These are phyloP conservation scores for Biscogniauxia sp. DNA, from an alignment of 2,329 filamentous ascomycete species.

Conservation along the genomic window DNA sequence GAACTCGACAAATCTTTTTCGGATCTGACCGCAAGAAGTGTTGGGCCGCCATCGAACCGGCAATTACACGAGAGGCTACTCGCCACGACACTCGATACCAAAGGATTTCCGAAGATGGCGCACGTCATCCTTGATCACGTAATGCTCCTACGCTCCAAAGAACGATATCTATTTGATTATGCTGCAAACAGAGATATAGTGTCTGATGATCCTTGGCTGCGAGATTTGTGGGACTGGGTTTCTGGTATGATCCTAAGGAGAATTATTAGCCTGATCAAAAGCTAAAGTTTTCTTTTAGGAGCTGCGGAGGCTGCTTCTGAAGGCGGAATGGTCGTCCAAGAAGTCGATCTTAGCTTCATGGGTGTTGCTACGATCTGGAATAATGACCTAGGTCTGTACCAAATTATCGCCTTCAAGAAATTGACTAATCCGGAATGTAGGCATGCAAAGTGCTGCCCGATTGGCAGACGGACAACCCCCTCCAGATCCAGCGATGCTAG, in stretches of 20 bases:
- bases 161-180: constrained; percentile 64
- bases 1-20: constrained; percentile 33
- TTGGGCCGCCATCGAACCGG: constrained; percentile 46
- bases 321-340: constrained; percentile 67
- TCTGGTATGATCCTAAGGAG: constrained; percentile 48
- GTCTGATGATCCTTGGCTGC: constrained; percentile 70
- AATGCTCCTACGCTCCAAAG: constrained; percentile 59
- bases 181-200: constrained; percentile 65
- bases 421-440: constrained; percentile 33
- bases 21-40: constrained; percentile 37
- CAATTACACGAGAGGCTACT: constrained; percentile 58
- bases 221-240: constrained; percentile 76
- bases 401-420: constrained; percentile 9
- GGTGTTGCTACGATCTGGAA: constrained; percentile 73
- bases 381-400: constrained; percentile 59
- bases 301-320: constrained; percentile 63
- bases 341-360: constrained; percentile 71
- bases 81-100: constrained; percentile 41
- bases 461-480: constrained; percentile 43
- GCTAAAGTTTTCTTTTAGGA: constrained; percentile 38
- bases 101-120: constrained; percentile 48
- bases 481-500: constrained; percentile 55
- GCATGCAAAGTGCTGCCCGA: constrained; percentile 46
- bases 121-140: constrained; percentile 54
- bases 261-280: neutral